phyloP scores from a whole-genome alignment of 257 asterid genomes.

The Solanum peruvianum region DNA sequence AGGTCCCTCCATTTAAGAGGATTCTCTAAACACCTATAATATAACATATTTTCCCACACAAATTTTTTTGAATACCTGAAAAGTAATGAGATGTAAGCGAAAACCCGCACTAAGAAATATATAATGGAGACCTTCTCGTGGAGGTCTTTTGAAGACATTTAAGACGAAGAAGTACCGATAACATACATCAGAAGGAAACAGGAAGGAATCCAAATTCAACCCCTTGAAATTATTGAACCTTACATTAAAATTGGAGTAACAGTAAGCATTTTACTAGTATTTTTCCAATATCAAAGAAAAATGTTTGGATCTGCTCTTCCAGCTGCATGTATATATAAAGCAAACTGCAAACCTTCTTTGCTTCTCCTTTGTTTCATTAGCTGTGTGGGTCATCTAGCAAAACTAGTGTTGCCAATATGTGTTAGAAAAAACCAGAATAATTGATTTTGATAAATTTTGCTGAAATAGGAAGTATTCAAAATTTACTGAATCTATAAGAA shows the following conservation, averaged over 20 bases:
- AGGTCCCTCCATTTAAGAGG: too few species aligned
- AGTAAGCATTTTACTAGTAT: neutral
- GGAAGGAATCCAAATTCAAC: neutral
- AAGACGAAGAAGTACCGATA: neutral
- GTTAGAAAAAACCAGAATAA: too few species aligned
- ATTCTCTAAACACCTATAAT: too few species aligned
- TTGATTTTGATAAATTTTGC: too few species aligned
- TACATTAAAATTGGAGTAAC: neutral
- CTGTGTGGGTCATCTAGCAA: neutral
- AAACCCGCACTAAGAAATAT: neutral
- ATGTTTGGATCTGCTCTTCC: neutral
- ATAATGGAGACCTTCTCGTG: neutral
- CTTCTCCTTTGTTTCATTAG: neutral
- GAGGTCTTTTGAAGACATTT: neutral
- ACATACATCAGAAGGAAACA: neutral
- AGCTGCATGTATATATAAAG: neutral
- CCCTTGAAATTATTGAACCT: neutral
- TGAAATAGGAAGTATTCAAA: too few species aligned
- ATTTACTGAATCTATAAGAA: too few species aligned
- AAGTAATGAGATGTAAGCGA: neutral
- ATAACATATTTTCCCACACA: conserved; percentile 44
- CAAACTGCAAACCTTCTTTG: neutral
- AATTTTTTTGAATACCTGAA: conserved; percentile 69
- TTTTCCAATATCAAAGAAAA: neutral
- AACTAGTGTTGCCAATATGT: neutral